Base-by-base conservation (phyloP, 176 grass and related monocot species). In the Eragrostis nindensis region DNA sequence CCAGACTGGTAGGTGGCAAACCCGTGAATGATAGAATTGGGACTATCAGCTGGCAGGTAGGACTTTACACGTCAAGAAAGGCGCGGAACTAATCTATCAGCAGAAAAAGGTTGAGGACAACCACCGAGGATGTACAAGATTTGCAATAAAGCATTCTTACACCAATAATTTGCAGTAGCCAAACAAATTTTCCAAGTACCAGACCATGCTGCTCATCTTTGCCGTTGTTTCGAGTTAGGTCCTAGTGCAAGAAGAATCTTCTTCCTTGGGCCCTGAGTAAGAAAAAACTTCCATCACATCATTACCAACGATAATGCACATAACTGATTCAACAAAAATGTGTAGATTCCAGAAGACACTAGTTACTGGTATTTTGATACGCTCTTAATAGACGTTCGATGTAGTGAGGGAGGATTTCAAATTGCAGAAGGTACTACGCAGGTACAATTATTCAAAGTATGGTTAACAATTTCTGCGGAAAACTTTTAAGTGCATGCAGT, bases 241-340 rank as follows among this genome's bases (percentile, higher is more conserved):
- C 85, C 75, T 25, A 87, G 66, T 56, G 92, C 92, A 69, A 87
- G 89, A 10, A 94, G 89, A 43, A 94, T 94, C 82, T 94, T 94
- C 92, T 94, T 94, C 78, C 92, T 74, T 42, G 92, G 92, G 38
- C 92, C 92, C 92, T 94, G 82, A 41, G 70, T 36, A 40, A 75
- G 21, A 29, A 14, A 69, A 70, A 39, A 17, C 12, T 73, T 25
- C n/a, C 59, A 82, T 74, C 10, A 78, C 47, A 53, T 43, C 11
- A 27, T 83, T 41, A 50, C 15, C 43, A 60, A 72, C 39, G 17
- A 66, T 21, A 50, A 22, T 44, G 29, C 30, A 77, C 40, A 87
- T 3, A 66, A 66, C 36, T 29, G 22, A 12, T 43, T n/a, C 61
- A 21, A 44, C 15, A n/a, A 36, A 70, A 53, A 59, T 55, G 25